Conservation (phyloP, 805 yeast genomes). For the Lipomyces yamanashiensis region DNA sequence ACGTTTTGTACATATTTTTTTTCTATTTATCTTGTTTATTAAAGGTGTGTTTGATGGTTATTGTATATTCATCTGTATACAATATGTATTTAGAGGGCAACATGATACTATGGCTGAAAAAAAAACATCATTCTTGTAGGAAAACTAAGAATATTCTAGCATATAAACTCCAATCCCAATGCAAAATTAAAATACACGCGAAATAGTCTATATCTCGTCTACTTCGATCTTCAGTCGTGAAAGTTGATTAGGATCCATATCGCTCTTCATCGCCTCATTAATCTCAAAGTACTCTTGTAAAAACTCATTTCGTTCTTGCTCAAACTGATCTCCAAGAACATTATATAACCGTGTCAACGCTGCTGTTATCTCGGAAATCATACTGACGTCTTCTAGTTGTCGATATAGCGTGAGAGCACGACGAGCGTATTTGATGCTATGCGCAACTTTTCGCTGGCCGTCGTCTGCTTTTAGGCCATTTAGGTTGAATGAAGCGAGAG, state of each 20-base stretch:
- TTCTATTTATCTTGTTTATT: neutral
- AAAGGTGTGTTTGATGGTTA: neutral
- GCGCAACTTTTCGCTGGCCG: neutral
- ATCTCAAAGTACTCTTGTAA: constrained; percentile 6
- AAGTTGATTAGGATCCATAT: neutral
- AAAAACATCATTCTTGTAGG: neutral
- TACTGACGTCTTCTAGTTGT: constrained; percentile 18
- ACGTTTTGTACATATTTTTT: neutral
- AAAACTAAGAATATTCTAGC: too few species aligned
- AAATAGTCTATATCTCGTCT: neutral
- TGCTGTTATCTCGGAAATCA: constrained; percentile 9
- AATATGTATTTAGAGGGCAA: neutral
- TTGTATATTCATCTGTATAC: neutral
- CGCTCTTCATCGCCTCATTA: neutral
- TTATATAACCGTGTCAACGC: constrained; percentile 4
- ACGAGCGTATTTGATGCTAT: constrained; percentile 25
- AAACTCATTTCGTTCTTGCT: neutral
- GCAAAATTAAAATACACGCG: neutral
- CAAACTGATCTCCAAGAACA: constrained; percentile 6
- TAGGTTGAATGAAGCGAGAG: neutral
- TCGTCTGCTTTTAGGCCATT: neutral
- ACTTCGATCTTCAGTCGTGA: neutral
- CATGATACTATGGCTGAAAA: neutral
- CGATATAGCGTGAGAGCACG: constrained; percentile 1
- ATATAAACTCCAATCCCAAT: neutral